Conservation (phyloP, 305 asterid species). For the Ajuga reptans region DNA sequence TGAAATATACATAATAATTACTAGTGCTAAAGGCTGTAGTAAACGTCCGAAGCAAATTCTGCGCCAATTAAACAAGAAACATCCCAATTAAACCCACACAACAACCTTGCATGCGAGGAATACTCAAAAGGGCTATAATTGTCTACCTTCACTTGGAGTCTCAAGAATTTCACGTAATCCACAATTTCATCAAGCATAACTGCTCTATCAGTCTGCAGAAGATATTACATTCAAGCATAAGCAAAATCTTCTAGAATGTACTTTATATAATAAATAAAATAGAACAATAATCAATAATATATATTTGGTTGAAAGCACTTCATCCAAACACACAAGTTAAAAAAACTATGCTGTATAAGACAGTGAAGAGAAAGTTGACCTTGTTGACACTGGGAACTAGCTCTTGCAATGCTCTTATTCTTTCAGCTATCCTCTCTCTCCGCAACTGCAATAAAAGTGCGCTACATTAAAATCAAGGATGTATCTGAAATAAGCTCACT, state of each 20-base stretch:
- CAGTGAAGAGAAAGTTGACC: slow-evolving; percentile 39
- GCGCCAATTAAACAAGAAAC: background rate
- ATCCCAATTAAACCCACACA: background rate
- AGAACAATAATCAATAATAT: background rate
- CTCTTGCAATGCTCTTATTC: slow-evolving; percentile 94
- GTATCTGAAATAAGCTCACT: background rate
- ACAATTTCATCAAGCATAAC: slow-evolving; percentile 96
- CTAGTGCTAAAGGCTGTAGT: background rate
- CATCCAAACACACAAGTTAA: background rate
- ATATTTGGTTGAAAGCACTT: background rate
- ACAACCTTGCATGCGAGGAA: background rate
- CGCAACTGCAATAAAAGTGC: slow-evolving; percentile 46
- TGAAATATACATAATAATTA: background rate
- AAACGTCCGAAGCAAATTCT: background rate
- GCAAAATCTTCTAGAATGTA: background rate
- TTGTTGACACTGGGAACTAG: slow-evolving; percentile 97
- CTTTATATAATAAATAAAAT: background rate
- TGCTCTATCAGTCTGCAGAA: slow-evolving; percentile 84
- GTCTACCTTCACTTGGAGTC: slow-evolving; percentile 92
- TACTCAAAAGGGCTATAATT: background rate
- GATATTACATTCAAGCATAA: background rate
- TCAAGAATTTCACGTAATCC: slow-evolving; percentile 91
- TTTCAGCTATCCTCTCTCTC: slow-evolving; percentile 89
- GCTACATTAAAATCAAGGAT: background rate
- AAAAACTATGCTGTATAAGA: background rate